Base-by-base conservation (phyloP, 225 moss, liverwort and hornwort genomes). In the Marchantia polymorpha region DNA sequence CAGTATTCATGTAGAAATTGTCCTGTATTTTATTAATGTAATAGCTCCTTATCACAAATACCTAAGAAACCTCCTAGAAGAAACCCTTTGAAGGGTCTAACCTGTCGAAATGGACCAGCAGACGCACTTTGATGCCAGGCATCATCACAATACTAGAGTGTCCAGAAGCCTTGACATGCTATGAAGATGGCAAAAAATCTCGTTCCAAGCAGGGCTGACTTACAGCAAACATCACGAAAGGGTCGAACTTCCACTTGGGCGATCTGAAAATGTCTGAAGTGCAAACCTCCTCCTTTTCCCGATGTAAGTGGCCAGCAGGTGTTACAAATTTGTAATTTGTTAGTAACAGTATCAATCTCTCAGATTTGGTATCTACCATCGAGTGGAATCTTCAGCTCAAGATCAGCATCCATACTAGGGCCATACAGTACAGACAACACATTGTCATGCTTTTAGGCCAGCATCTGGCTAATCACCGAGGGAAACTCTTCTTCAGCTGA, bases 311-410 rank as follows among this genome's bases (percentile, higher is more conserved):
- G 31, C 64, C 77, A 77, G 77, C 64, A 64, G 61, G 64, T 64
- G 76, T 65, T 63, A 77, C 47, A 8, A 63, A 46, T 77, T 69
- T 59, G 60, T 39, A 60, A 60, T 58, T 49, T 39, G 76, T 64
- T 26, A 23, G 77, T 50, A 51, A 61, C 64, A 77, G 12, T 23
- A 50, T 47, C 25, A 77, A 50, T 65, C 50, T 64, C 49, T 64
- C 64, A 77, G 49, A 10, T 51, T 61, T 78, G 56, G 7, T 50
- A 48, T 29, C 64, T 52, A 66, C 49, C 30, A 67, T 65, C 52
- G 20, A 74, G 23, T 75, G 75, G 39, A 74, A 73, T 81, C 78
- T 81, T 75, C 78, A 75, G 64, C 53, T 81, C 75, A 81, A 81
- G 68, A 78, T 27, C 75, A 5, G 81, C 84, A 68, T 74, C 78